Conservation (phyloP, 179 eudicot species). For the Heliamphora ciliata region DNA sequence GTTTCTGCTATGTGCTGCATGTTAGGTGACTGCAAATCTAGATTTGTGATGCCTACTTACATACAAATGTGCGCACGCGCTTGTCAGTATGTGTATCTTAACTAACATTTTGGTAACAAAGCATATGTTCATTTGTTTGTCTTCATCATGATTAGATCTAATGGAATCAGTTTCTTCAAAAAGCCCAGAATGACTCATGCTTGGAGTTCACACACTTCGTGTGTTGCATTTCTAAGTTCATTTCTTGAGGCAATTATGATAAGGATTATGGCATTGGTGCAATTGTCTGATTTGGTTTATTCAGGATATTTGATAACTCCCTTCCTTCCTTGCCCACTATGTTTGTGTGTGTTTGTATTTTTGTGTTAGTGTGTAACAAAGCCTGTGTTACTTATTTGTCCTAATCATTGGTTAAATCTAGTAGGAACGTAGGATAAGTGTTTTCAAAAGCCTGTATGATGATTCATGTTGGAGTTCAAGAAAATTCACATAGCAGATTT, state of each 20-base stretch:
- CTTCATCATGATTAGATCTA: background rate
- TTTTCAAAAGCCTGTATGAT: too few relatives aligned
- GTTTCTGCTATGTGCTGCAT: background rate
- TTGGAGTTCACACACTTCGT: background rate
- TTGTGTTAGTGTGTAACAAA: too few relatives aligned
- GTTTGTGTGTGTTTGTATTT: too few relatives aligned
- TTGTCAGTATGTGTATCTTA: background rate
- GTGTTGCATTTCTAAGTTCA: background rate
- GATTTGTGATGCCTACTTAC: too few relatives aligned
- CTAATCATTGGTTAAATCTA: too few relatives aligned
- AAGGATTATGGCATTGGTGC: background rate
- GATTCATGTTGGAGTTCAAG: too few relatives aligned
- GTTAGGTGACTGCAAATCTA: background rate
- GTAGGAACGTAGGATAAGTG: too few relatives aligned
- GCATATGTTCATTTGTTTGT: background rate
- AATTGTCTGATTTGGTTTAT: background rate
- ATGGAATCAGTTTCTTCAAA: background rate
- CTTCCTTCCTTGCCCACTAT: background rate
- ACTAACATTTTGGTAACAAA: background rate
- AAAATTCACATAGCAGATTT: too few relatives aligned
- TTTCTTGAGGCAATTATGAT: background rate
- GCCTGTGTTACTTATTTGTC: too few relatives aligned
- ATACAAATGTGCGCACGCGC: too few relatives aligned
- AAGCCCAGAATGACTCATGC: background rate
- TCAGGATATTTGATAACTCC: background rate